Evolutionary conservation across 148 eudicot genomes (phyloP).

Genomic region (Vaccinium myrtillus): DNA sequence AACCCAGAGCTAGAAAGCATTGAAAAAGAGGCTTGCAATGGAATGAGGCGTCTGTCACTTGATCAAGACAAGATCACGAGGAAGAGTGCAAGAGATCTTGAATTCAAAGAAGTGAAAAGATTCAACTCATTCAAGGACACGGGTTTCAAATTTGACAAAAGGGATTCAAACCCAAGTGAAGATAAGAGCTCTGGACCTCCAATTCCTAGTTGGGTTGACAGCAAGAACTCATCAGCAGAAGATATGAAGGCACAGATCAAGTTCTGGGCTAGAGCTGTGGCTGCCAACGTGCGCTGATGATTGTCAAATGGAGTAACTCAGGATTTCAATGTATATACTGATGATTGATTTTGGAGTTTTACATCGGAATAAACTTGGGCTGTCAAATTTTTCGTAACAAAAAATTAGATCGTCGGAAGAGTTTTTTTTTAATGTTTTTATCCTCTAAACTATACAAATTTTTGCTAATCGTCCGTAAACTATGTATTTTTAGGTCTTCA

Average conservation of each 20-base stretch:
- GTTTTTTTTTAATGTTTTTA: no score
- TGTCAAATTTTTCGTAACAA: background rate
- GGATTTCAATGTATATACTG: background rate
- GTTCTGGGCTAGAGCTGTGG: conserved; percentile 92
- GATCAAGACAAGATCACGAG: conserved; percentile 23
- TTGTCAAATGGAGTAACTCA: conserved; percentile 22
- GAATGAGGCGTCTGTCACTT: conserved; percentile 19
- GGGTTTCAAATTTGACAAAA: conserved; percentile 35
- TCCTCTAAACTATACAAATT: no score
- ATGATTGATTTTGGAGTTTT: background rate
- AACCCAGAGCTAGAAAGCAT: conserved; percentile 30
- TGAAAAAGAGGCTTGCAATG: conserved; percentile 16
- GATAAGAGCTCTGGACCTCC: conserved; percentile 31
- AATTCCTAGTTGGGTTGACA: conserved; percentile 40
- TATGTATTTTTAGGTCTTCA: no score
- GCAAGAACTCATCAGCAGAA: conserved; percentile 40
- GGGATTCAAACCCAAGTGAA: conserved; percentile 26
- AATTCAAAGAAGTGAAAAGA: conserved; percentile 31
- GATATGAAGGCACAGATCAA: conserved; percentile 81
- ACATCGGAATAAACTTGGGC: background rate
- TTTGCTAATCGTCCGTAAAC: no score
- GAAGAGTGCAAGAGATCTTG: conserved; percentile 37
- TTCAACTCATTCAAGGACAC: conserved; percentile 25
- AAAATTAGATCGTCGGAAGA: no score
- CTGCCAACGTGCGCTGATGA: conserved; percentile 68